phyloP scores from a whole-genome alignment of 192 early-diverging fungal genomes.

The Coemansia sp. region DNA sequence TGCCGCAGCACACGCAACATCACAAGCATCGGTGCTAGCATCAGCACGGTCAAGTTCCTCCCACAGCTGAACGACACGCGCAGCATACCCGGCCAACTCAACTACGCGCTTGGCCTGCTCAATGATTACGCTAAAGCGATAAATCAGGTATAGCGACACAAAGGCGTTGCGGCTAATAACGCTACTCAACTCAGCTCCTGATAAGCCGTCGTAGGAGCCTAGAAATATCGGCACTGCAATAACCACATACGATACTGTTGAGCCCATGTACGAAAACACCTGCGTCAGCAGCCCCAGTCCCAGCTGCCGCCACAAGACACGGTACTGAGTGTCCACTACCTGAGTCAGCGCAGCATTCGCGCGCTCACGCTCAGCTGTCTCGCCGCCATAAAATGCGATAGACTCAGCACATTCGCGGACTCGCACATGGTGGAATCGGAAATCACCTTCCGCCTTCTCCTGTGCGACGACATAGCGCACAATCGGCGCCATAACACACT shows the following conservation, averaged over 20 bases:
- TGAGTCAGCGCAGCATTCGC: constrained; percentile 59
- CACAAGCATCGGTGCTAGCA: not conserved
- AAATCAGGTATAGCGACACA: constrained; percentile 82
- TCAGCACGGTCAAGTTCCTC: constrained; percentile 61
- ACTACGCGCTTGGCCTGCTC: constrained; percentile 68
- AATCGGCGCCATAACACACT: constrained; percentile 71
- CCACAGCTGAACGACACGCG: constrained; percentile 78
- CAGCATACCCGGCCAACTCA: constrained; percentile 77
- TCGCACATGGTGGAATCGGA: constrained; percentile 72
- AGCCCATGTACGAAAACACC: constrained; percentile 72
- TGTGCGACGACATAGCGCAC: constrained; percentile 70
- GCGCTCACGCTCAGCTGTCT: constrained; percentile 59
- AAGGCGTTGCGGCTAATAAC: constrained; percentile 82
- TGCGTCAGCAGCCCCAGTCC: constrained; percentile 58
- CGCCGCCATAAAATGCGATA: constrained; percentile 81
- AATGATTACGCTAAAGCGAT: constrained; percentile 70
- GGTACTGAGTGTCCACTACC: constrained; percentile 57
- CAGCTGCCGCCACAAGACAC: constrained; percentile 58
- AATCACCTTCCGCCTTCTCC: constrained; percentile 81
- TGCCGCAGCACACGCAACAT: not conserved
- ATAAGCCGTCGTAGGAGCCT: constrained; percentile 72
- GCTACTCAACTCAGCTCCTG: constrained; percentile 67
- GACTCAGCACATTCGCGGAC: constrained; percentile 73
- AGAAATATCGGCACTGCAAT: constrained; percentile 80
- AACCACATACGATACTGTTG: constrained; percentile 77